Evolutionary conservation across 495 filamentous ascomycete genomes (phyloP).

Genomic region (Lepraria neglecta): DNA sequence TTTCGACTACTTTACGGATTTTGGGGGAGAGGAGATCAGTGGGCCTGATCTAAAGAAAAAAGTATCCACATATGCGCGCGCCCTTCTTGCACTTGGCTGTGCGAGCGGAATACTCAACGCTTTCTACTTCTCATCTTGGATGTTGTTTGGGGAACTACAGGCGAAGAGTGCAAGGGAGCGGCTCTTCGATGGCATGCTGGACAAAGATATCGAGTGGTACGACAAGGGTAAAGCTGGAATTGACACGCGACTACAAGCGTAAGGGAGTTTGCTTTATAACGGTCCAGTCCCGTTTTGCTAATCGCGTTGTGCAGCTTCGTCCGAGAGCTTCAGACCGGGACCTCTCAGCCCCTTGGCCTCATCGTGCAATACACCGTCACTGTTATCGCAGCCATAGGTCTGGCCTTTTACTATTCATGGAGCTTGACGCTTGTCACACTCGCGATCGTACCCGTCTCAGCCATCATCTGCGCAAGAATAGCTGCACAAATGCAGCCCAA

Average conservation of each 20-base stretch:
- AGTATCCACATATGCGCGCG: constrained; percentile 51
- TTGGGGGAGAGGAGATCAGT: constrained; percentile 50
- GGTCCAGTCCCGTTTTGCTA: constrained; percentile 14
- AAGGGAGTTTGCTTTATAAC: constrained; percentile 28
- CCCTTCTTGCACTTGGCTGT: constrained; percentile 54
- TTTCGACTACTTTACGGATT: constrained; percentile 65
- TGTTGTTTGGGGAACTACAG: constrained; percentile 75
- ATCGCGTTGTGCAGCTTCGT: constrained; percentile 52
- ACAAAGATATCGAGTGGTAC: constrained; percentile 77
- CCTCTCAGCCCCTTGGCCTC: constrained; percentile 71
- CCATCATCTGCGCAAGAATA: constrained; percentile 50
- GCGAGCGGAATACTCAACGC: constrained; percentile 59
- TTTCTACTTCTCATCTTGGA: constrained; percentile 59
- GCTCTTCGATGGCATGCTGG: constrained; percentile 61
- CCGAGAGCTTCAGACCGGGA: constrained; percentile 73
- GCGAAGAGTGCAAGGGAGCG: constrained; percentile 55
- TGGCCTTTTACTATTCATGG: constrained; percentile 78
- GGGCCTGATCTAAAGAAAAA: constrained; percentile 46
- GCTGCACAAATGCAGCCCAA: constrained; percentile 56
- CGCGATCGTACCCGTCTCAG: constrained; percentile 63
- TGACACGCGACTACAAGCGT: constrained; percentile 69
- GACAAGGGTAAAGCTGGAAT: constrained; percentile 67
- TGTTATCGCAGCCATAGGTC: constrained; percentile 52
- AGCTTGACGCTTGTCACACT: constrained; percentile 78
- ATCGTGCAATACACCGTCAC: constrained; percentile 55